These are phyloP conservation scores for Neofusicoccum cordaticola DNA, from an alignment of 2,329 filamentous ascomycete species.

Conservation along the genomic window DNA sequence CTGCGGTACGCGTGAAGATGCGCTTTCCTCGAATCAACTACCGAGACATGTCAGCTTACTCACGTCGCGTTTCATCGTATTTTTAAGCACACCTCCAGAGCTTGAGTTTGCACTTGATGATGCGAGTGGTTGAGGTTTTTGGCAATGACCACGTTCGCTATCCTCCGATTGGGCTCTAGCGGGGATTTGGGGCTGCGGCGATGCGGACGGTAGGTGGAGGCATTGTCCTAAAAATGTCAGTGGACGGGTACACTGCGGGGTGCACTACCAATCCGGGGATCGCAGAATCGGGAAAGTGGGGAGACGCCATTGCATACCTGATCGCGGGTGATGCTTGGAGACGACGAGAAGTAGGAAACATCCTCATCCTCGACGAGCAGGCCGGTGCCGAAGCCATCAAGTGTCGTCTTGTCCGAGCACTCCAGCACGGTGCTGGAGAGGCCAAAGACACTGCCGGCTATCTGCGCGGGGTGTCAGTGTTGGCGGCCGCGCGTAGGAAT, in stretches of 20 bases:
- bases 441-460: slow-evolving; percentile 69
- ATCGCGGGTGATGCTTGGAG: slow-evolving; percentile 18
- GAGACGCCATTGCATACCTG: background rate
- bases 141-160: slow-evolving; percentile 81
- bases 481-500: background rate
- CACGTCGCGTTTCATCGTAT: background rate
- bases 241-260: background rate
- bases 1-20: slow-evolving; percentile 71
- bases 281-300: background rate
- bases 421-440: slow-evolving; percentile 68
- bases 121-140: slow-evolving; percentile 73
- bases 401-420: slow-evolving; percentile 69
- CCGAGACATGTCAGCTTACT: slow-evolving; percentile 36
- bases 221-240: slow-evolving; percentile 4
- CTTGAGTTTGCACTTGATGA: slow-evolving; percentile 80
- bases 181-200: slow-evolving; percentile 10
- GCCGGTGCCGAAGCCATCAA: slow-evolving; percentile 75
- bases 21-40: slow-evolving; percentile 76
- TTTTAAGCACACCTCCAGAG: slow-evolving; percentile 49
- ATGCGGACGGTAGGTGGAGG: background rate
- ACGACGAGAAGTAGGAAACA: slow-evolving; percentile 21
- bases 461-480: slow-evolving; percentile 42
- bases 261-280: background rate
- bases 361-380: slow-evolving; percentile 53
- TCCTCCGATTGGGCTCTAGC: slow-evolving; percentile 43